A percentile compares a stretch with the other conserved stretches of the same genome.
Conservation (phyloP, 345 rosid genomes). For the Moringa oleifera region DNA sequence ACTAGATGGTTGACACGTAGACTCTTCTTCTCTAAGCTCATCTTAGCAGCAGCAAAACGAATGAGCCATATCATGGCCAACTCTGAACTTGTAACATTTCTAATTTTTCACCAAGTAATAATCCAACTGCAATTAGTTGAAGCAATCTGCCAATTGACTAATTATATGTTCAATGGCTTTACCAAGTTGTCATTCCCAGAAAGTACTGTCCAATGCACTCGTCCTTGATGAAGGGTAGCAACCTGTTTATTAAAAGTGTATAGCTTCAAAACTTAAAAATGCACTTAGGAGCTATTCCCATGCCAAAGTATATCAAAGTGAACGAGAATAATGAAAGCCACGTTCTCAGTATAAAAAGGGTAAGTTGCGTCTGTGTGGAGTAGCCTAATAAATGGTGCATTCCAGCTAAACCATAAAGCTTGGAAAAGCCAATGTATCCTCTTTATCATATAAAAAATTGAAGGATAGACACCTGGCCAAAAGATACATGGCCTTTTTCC, state of each 20-base stretch:
- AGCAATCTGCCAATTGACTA: background rate
- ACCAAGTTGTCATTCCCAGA: conserved; percentile 3
- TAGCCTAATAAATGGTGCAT: no score
- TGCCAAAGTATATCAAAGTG: background rate
- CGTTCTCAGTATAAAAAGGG: background rate
- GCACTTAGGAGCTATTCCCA: background rate
- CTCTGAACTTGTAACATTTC: background rate
- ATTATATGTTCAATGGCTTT: background rate
- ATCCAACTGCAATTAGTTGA: background rate
- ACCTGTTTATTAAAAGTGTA: background rate
- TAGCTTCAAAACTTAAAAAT: background rate
- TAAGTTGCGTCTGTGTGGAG: no score
- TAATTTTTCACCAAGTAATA: background rate
- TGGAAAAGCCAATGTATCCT: no score
- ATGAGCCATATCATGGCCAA: background rate
- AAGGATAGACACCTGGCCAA: no score
- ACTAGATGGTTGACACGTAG: background rate
- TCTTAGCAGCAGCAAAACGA: background rate
- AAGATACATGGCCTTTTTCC: no score
- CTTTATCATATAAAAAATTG: no score
- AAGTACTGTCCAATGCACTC: background rate
- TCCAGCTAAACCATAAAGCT: no score
- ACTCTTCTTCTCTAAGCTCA: background rate
- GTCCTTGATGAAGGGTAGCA: background rate
- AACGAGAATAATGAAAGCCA: background rate